Evolutionary conservation across 2,329 filamentous ascomycete genomes (phyloP).

Genomic region (Colletotrichum chlorophyti): DNA sequence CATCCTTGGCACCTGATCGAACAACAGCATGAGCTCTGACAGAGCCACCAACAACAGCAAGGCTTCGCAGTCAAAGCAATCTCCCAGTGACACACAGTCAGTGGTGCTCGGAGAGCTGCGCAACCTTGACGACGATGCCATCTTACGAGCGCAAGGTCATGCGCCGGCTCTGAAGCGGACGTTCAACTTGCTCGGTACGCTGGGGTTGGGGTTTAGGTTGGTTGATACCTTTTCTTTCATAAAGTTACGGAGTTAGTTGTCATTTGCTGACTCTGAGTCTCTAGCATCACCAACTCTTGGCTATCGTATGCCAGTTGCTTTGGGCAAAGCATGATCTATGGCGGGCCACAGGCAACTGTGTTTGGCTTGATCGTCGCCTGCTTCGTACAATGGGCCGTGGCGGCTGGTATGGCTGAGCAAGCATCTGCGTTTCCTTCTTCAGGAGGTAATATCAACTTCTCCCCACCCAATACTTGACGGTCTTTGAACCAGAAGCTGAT

Average conservation of each 20-base stretch:
- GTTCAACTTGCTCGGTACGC: conserved; percentile 26
- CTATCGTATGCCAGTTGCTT: conserved; percentile 29
- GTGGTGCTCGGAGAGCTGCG: background rate
- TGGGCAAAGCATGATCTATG: conserved; percentile 24
- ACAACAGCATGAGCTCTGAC: too few species aligned
- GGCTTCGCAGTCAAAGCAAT: background rate
- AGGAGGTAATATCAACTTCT: too few species aligned
- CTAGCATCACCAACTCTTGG: conserved; percentile 31
- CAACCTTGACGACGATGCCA: conserved; percentile 22
- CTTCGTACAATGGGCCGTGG: conserved; percentile 30
- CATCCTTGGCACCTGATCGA: too few species aligned
- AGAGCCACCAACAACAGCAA: too few species aligned
- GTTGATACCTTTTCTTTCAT: too few species aligned
- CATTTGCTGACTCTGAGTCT: background rate
- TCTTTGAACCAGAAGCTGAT: too few species aligned
- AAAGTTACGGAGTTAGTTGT: too few species aligned
- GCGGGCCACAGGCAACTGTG: conserved; percentile 28
- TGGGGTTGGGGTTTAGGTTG: conserved; percentile 18
- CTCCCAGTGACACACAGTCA: background rate
- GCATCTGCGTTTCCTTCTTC: conserved; percentile 29
- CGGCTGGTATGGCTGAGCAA: conserved; percentile 29
- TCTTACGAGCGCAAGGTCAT: conserved; percentile 30
- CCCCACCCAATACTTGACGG: too few species aligned
- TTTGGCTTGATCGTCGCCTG: conserved; percentile 31
- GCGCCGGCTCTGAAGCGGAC: conserved; percentile 25